Conservation (phyloP, 1,284 basidiomycete species). For the Microbotryum intermedium region DNA sequence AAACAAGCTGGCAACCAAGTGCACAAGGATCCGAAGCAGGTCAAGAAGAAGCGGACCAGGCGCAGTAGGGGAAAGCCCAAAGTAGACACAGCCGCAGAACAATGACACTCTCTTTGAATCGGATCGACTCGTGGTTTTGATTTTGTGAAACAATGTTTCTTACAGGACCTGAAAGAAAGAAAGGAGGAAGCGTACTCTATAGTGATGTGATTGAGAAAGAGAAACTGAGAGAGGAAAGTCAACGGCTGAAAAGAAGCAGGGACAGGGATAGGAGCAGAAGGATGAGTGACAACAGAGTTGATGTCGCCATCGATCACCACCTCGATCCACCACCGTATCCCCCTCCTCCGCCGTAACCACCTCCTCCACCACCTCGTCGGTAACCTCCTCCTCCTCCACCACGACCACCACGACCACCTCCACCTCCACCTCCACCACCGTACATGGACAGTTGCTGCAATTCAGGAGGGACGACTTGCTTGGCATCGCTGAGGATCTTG, state of each 20-base stretch:
- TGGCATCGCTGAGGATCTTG: constrained; percentile 79
- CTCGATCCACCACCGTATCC: constrained; percentile 6
- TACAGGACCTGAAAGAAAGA: no score
- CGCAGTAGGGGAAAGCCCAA: no score
- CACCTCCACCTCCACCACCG: constrained; percentile 51
- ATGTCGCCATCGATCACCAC: background rate
- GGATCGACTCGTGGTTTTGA: no score
- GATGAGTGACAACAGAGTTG: background rate
- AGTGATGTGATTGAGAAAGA: no score
- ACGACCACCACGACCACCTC: constrained; percentile 22
- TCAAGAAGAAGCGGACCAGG: background rate
- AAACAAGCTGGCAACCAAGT: background rate
- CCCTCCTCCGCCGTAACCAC: constrained; percentile 34
- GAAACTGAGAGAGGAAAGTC: no score
- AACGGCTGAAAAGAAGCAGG: no score
- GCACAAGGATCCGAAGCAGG: background rate
- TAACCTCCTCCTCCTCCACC: constrained; percentile 46
- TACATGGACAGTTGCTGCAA: constrained; percentile 88
- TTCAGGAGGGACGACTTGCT: constrained; percentile 76
- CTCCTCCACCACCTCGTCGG: constrained; percentile 33
- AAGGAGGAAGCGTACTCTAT: no score
- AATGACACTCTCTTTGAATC: no score
- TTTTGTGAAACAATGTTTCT: no score
- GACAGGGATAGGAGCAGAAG: background rate
- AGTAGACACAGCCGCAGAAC: no score